Conservation (phyloP, 768 basidiomycete genomes). For the Boletellus ananas region DNA sequence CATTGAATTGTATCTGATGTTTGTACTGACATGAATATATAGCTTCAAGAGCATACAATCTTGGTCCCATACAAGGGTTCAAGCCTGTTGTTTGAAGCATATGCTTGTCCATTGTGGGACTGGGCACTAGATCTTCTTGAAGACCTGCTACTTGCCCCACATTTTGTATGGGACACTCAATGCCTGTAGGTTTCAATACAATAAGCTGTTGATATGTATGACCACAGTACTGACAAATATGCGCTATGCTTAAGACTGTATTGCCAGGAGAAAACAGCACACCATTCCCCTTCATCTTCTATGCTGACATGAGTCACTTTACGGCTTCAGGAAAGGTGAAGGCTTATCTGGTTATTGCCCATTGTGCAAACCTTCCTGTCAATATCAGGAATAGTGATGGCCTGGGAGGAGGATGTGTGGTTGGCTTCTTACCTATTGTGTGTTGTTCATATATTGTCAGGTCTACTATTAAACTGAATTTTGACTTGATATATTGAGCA, state of each 20-base stretch:
- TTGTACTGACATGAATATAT: too few species aligned
- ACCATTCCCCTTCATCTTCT: background rate
- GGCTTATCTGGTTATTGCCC: background rate
- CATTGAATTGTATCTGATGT: too few species aligned
- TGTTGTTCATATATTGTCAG: too few species aligned
- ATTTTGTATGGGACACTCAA: slow-evolving; percentile 34
- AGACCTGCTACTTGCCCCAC: background rate
- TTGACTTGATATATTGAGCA: slow-evolving; percentile 6
- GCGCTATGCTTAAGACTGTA: background rate
- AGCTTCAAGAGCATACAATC: too few species aligned
- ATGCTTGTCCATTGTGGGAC: too few species aligned
- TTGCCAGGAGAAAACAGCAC: too few species aligned
- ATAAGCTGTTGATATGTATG: slow-evolving; percentile 24
- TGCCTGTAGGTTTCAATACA: slow-evolving; percentile 25
- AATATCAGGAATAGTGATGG: background rate
- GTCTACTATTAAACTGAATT: too few species aligned
- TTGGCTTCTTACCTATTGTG: slow-evolving; percentile 22
- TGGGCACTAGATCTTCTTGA: slow-evolving; percentile 6
- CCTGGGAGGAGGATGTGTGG: background rate
- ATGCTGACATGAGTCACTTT: too few species aligned
- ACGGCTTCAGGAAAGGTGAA: slow-evolving; percentile 1
- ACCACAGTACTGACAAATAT: too few species aligned
- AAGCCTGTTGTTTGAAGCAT: too few species aligned
- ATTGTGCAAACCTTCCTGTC: background rate
- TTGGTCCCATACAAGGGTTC: too few species aligned